Evolutionary conservation across 176 grass and related monocot genomes (phyloP), one percentile per base, ranked within the genome.

Genomic region (Oryza australiensis): DNA sequence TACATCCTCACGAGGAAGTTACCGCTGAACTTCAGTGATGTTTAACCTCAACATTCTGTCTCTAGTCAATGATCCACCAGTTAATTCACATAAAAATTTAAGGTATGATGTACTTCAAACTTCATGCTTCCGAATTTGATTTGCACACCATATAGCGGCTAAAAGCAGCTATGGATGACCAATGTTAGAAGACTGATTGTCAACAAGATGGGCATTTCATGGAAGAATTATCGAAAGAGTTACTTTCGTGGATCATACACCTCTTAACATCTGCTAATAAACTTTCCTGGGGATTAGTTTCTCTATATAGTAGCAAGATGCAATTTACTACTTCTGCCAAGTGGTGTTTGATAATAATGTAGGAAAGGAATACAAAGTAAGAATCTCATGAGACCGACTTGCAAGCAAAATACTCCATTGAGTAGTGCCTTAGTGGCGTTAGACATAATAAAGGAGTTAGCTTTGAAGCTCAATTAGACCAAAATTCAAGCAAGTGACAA

Each of bases 401-500:
- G 8, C 24, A 87, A 40, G 5, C 11, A 0, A 23, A 30, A 3
- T 49, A 73, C 3, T 2, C 22, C 34, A 76, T 11, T 18, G 33
- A 48, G 64, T 9, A 45, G 48, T 42, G 33, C 2, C 2, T 5
- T 8, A 12, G 8, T 26, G 28, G 43, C 27, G 26, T 28, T 59
- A 53, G 60, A 38, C 14, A 48, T n/a, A 82, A 46, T 10, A 88
- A 87, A 85, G 59, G n/a, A 78, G 68, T 3, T 4, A 59, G 22
- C 68, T 82, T 82, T 82, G 16, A 63, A 77, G 53, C 34, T 69
- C 12, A 33, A n/a, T 62, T 26, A 28, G 1, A 15, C 57, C 29
- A 18, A 30, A 64, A 59, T 43, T 66, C 0, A 13, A 73, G 74
- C 46, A 62, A 63, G 33, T 42, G 43, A 67, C 26, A 79, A 3